Conservation (phyloP, 257 asterid genomes). For the Primulina huaijiensis region DNA sequence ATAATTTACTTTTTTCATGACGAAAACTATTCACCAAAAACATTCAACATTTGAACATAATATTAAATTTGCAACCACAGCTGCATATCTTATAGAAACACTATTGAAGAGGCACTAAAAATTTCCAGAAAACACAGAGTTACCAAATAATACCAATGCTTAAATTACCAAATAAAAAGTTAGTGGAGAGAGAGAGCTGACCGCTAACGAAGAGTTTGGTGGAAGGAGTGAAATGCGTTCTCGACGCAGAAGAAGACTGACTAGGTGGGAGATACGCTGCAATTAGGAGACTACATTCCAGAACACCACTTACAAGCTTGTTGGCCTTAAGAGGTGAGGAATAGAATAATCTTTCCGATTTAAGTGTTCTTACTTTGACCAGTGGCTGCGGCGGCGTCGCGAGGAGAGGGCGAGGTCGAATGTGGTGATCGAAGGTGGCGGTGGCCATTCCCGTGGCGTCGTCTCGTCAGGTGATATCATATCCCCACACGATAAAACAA, state of each 20-base stretch:
- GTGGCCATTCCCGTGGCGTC: constrained; percentile 22
- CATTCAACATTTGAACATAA: not conserved
- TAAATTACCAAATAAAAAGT: not conserved
- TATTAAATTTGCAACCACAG: not conserved
- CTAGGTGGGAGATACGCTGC: constrained; percentile 21
- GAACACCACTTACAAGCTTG: constrained; percentile 20
- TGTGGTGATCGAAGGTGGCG: constrained; percentile 28
- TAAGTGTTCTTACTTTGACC: not conserved
- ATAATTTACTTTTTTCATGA: no score
- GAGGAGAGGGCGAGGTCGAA: constrained; percentile 24
- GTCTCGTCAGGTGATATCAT: not conserved
- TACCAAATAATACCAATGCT: no score
- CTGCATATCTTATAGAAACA: not conserved
- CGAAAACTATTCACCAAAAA: not conserved
- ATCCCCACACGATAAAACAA: not conserved
- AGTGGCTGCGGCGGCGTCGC: constrained; percentile 8
- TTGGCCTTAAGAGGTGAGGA: constrained; percentile 11
- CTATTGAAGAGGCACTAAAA: not conserved
- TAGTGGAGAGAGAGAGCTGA: constrained; percentile 18
- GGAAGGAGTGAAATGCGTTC: constrained; percentile 26
- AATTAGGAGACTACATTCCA: constrained; percentile 1
- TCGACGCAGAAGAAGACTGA: constrained; percentile 21
- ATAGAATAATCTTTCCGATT: constrained; percentile 16
- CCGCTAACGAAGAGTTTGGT: constrained; percentile 46
- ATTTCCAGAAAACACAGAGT: constrained; percentile 8